A percentile compares a stretch with the other conserved stretches of the same genome.
phyloP scores from a whole-genome alignment of 805 yeast species.

The Wickerhamiella alocasiicola region DNA sequence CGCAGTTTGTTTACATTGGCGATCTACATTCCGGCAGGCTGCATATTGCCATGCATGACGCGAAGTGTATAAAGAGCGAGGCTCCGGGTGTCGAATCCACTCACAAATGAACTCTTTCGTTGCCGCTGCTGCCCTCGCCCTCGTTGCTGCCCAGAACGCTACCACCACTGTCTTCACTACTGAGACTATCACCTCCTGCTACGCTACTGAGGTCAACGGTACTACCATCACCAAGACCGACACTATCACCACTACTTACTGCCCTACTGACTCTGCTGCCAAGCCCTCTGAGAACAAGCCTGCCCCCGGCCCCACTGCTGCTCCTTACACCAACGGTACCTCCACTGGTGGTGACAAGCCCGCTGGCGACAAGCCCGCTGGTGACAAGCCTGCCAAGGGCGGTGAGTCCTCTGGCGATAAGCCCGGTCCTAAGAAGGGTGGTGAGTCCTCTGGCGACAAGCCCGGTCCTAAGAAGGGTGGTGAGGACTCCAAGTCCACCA shows the following conservation, averaged over 20 bases:
- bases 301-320: neutral
- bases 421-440: too few relatives aligned
- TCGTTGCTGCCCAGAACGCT: constrained; percentile 6
- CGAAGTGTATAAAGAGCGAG: too few relatives aligned
- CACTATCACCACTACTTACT: constrained; percentile 7
- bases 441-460: neutral
- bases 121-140: constrained; percentile 6
- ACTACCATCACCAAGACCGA: constrained; percentile 6
- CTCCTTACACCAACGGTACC: constrained; percentile 1
- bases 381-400: neutral
- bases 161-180: constrained; percentile 1
- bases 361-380: neutral
- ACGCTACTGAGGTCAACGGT: constrained; percentile 6
- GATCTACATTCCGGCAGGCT: too few relatives aligned
- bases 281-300: neutral
- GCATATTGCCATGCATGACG: too few relatives aligned
- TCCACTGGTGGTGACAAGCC: neutral
- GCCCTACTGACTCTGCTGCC: constrained; percentile 7
- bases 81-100: too few relatives aligned
- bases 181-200: constrained; percentile 10
- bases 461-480: neutral
- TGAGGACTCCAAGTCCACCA: neutral
- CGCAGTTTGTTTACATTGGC: too few relatives aligned
- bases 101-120: constrained; percentile 4
- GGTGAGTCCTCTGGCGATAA: neutral